Conservation (phyloP, 2,329 filamentous ascomycete genomes). For the Elsinoe perseae region DNA sequence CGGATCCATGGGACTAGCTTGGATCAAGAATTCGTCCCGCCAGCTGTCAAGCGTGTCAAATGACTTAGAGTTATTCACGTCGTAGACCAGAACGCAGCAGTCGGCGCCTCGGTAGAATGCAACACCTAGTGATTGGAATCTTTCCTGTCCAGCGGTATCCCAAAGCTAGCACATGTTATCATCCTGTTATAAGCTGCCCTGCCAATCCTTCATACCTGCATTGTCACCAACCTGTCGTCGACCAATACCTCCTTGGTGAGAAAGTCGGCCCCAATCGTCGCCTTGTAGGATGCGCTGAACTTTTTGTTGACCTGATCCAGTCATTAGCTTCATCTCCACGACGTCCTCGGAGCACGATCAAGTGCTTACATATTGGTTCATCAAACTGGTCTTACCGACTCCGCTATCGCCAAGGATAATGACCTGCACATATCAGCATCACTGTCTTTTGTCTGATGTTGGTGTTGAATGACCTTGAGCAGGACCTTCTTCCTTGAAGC, state of each 20-base stretch:
- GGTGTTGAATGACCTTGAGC: constrained; percentile 26
- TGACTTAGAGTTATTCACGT: constrained; percentile 98
- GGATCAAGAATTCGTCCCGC: constrained; percentile 96
- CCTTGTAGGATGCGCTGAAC: constrained; percentile 99
- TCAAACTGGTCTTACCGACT: constrained; percentile 98
- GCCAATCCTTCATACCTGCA: constrained; percentile 60
- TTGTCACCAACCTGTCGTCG: constrained; percentile 93
- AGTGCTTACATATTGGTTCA: constrained; percentile 98
- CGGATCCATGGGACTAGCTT: constrained; percentile 90
- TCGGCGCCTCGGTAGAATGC: constrained; percentile 97
- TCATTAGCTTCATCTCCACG: not conserved
- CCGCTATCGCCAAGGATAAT: constrained; percentile 98
- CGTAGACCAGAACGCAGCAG: constrained; percentile 95
- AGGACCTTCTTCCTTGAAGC: constrained; percentile 34
- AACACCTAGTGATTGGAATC: constrained; percentile 93
- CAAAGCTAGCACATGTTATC: constrained; percentile 58
- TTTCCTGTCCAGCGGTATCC: constrained; percentile 95
- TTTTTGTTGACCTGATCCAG: constrained; percentile 93
- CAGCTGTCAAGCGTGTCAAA: constrained; percentile 98
- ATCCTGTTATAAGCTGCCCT: constrained; percentile 18
- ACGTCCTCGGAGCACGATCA: not conserved
- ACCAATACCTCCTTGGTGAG: constrained; percentile 96
- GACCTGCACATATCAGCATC: constrained; percentile 51
- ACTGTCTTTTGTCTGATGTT: not conserved
- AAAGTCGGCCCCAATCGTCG: constrained; percentile 97